Evolutionary conservation across 2,329 filamentous ascomycete genomes (phyloP), one percentile per base, ranked within the genome.

Genomic region (Teratosphaeria destructans): DNA sequence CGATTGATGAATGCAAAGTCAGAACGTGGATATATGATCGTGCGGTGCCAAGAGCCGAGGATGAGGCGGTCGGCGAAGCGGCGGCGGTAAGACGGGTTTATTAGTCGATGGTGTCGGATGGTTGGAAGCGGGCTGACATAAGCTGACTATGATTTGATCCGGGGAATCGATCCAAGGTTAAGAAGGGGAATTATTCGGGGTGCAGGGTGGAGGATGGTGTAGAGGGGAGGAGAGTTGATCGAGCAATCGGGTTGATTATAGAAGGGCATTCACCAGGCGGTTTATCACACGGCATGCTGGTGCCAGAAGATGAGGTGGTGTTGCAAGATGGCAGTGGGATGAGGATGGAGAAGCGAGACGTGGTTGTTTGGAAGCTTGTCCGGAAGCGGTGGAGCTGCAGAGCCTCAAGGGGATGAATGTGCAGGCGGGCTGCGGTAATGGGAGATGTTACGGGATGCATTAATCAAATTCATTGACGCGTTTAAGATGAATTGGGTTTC

Each of bases 1-100:
- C 76, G 16, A 43, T 14, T 43, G 7, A 43, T 43, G 19, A 12
- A 14, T 14, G 37, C 2, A 4, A 14, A 5, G 37, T 12, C 5
- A 16, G 12, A 14, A n/a, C 12, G 37, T 43, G 16, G 5, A 16
- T 43, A 43, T 43, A 14, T 43, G 1, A 14, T 2, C 4, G 4
- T 5, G 4, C 12, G 12, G 11, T n/a, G 37, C 37, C 37, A 43
- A n/a, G 37, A n/a, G 11, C 37, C 37, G 37, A 43, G 37, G 37
- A 43, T 43, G 12, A 43, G 37, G 16, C 37, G 37, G 8, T 39
- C 35, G 6, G 35, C 35, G 16, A n/a, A 12, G 37, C 37, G 37
- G 37, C 37, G 37, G 37, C 12, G 11, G 11, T 5, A 43, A 14
- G 37, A 14, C 37, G 37, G 37, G 11, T 10, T 5, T 43, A 23